These are phyloP conservation scores for Zoysia matrella DNA, from an alignment of 202 grass and related monocot genomes.

Conservation along the genomic window DNA sequence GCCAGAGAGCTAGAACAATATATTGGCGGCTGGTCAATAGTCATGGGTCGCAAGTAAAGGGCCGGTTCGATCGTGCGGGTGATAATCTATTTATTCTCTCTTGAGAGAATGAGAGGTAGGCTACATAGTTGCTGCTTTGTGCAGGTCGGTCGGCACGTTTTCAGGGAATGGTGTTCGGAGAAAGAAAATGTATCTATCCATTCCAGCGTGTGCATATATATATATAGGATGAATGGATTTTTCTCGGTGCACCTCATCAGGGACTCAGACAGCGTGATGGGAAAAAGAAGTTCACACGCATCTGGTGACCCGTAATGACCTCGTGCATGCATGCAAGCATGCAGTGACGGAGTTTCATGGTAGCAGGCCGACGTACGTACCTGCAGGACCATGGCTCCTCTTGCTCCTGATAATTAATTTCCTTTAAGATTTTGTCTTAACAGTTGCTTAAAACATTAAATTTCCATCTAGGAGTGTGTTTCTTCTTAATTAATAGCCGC, in stretches of 20 bases:
- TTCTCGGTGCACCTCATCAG: too few species aligned
- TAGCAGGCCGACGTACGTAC: too few species aligned
- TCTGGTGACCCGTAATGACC: too few species aligned
- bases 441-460: too few species aligned
- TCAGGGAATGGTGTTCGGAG: slow-evolving; percentile 34
- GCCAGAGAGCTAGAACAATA: slow-evolving; percentile 1
- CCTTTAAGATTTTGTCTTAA: too few species aligned
- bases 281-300: background rate
- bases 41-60: slow-evolving; percentile 52
- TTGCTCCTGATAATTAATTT: too few species aligned
- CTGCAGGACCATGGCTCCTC: too few species aligned
- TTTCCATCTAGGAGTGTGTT: too few species aligned
- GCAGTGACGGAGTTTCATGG: too few species aligned
- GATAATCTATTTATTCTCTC: background rate
- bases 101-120: background rate
- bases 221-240: background rate
- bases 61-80: slow-evolving; percentile 23
- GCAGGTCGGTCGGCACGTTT: slow-evolving; percentile 16
- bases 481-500: too few species aligned
- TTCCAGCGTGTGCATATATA: background rate
- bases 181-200: background rate
- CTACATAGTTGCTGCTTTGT: background rate
- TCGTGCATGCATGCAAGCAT: too few species aligned
- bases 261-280: too few species aligned
- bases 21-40: slow-evolving; percentile 41